phyloP scores from a whole-genome alignment of 139 green algal genomes.

The Choricystis sp. region DNA sequence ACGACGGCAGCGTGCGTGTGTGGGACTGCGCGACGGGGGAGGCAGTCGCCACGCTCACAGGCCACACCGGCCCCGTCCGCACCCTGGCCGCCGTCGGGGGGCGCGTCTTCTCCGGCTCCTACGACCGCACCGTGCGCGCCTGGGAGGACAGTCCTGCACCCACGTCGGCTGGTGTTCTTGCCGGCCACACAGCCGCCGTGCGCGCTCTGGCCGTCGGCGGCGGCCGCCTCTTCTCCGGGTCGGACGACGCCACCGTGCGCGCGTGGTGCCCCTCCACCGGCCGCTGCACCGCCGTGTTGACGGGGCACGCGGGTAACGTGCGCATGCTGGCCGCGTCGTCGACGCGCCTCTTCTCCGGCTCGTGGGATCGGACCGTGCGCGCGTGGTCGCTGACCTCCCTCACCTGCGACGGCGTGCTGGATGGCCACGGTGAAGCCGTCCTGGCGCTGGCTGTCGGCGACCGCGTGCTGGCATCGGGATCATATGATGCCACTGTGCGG shows the following conservation, averaged over 20 bases:
- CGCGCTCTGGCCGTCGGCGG: conserved; percentile 50
- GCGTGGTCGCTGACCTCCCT: conserved; percentile 38
- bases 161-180: conserved; percentile 26
- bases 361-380: conserved; percentile 87
- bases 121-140: conserved; percentile 71
- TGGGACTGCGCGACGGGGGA: conserved; percentile 65
- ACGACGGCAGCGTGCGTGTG: conserved; percentile 59
- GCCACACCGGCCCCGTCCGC: conserved; percentile 71
- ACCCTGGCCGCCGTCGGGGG: conserved; percentile 53
- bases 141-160: conserved; percentile 46
- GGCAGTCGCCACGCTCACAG: conserved; percentile 49
- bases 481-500: conserved; percentile 55
- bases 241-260: conserved; percentile 78
- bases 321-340: conserved; percentile 65
- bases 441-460: conserved; percentile 65
- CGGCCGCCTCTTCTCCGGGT: conserved; percentile 63
- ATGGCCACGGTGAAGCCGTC: conserved; percentile 83
- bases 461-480: conserved; percentile 6
- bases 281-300: conserved; percentile 62
- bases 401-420: conserved; percentile 29
- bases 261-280: conserved; percentile 61
- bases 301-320: conserved; percentile 88
- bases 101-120: conserved; percentile 66
- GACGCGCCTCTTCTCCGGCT: conserved; percentile 64
- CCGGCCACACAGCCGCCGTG: conserved; percentile 65